Evolutionary conservation across 352 stramenopile genomes (phyloP), one percentile per base, ranked within the genome.

Genomic region (Phytophthora pini): DNA sequence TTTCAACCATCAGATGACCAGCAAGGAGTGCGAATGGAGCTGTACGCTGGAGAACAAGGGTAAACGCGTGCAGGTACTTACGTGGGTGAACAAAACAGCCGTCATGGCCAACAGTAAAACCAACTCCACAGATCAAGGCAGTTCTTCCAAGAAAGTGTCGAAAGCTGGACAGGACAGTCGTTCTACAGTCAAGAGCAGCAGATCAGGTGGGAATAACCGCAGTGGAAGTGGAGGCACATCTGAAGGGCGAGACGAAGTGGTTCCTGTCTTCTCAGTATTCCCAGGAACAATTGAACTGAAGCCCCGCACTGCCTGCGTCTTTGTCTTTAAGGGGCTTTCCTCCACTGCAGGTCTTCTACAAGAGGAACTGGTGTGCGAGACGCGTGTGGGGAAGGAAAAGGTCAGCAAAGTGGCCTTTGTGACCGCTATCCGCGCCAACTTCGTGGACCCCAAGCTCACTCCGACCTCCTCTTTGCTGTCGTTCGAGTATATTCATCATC

Each of bases 41-140:
- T 98, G 97, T 56, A 96, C 95, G 2, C 79, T 99, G 5, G 95
- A 99, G 58, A 99, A 99, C 79, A 97, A 97, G 52, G 96, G 96
- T 17, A 95, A 97, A 34, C 86, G 95, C 1, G 72, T 91, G 6
- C 96, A 98, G 61, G 68, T 92, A 5, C 73, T 99, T 31, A 95
- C 87, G 20, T 99, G 95, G 96, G 74, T 94, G 24, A 99, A 99
- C 63, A 80, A 85, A 49, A 66, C 61, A 17, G 59, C 38, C 1
- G 56, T 36, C 29, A 10, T 51, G 52, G 53, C 51, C 10, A 78
- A 77, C 44, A 70, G 64, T 40, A 70, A 69, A 52, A 59, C 47
- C 8, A 61, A 17, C 5, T 38, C 53, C 5, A 17, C 38, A 52
- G 63, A 68, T 12, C 60, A 65, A 54, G 49, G 22, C n/a, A 22